Percentiles rank a stretch among this genome's conserved stretches.
Evolutionary conservation across 176 grass and related monocot species (phyloP).

Genomic region (Juncus effusus): DNA sequence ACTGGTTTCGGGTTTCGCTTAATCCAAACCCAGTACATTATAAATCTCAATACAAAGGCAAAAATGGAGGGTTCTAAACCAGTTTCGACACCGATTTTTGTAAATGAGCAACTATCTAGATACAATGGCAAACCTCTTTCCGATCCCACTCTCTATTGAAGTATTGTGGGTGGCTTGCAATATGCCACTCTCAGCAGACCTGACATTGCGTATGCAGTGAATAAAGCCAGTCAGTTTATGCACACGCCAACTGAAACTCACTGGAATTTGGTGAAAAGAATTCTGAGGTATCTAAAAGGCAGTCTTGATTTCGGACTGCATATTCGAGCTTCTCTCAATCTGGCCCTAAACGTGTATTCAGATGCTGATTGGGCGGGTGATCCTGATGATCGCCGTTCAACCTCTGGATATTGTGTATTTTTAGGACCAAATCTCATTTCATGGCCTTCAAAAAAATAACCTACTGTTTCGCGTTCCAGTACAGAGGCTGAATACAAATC

Average conservation of each 20-base stretch:
- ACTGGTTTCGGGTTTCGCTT: too few species aligned
- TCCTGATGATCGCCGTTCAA: neutral
- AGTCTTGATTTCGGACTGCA: neutral
- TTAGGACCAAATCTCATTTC: neutral
- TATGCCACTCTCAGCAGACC: constrained; percentile 5
- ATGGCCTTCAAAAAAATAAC: constrained; percentile 8
- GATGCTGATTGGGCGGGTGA: too few species aligned
- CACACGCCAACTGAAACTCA: neutral
- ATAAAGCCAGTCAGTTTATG: neutral
- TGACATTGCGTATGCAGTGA: neutral
- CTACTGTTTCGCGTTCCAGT: neutral
- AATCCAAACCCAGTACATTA: too few species aligned
- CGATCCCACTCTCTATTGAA: too few species aligned
- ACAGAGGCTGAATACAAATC: neutral
- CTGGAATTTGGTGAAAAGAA: neutral
- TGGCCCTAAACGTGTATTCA: too few species aligned
- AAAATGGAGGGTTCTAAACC: too few species aligned
- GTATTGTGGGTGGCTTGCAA: neutral
- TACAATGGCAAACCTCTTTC: too few species aligned
- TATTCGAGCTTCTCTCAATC: neutral
- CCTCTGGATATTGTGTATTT: neutral
- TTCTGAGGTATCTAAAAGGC: neutral
- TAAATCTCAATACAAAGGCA: too few species aligned
- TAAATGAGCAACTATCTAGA: too few species aligned
- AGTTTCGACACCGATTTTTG: too few species aligned